Conservation (phyloP, 208 protist genomes). For the Leishmania mexicana region DNA sequence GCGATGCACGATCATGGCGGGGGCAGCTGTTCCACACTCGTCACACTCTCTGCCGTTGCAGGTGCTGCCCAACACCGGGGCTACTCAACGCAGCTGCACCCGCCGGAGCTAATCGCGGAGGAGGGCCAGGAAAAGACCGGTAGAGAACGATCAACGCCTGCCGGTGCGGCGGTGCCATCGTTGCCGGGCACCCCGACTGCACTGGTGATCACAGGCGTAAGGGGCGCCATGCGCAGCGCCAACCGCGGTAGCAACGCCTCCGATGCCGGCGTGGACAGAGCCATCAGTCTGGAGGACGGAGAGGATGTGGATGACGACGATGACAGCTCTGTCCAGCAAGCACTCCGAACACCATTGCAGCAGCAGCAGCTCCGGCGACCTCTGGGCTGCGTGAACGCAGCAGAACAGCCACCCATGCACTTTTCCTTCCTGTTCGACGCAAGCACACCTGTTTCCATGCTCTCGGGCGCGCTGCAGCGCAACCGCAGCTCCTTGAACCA, state of each 20-base stretch:
- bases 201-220: background rate
- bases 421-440: constrained; percentile 24
- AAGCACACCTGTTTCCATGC: constrained; percentile 16
- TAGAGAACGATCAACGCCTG: background rate
- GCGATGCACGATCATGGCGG: background rate
- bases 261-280: background rate
- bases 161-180: background rate
- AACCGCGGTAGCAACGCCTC: background rate
- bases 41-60: background rate
- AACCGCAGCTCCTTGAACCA: background rate
- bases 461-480: background rate
- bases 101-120: background rate
- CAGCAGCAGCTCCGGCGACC: background rate
- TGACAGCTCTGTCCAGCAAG: background rate
- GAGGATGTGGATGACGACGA: background rate
- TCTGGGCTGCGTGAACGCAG: background rate
- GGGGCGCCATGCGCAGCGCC: background rate
- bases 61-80: background rate
- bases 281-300: background rate
- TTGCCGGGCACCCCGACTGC: background rate
- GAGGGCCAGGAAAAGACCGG: background rate
- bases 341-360: background rate
- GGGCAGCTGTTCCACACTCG: background rate
- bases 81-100: constrained; percentile 7
- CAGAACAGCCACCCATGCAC: background rate